Percentiles rank a stretch among this genome's conserved stretches.
Conservation (phyloP, 371 early-diverging fungal species). For the Mortierella sp. region DNA sequence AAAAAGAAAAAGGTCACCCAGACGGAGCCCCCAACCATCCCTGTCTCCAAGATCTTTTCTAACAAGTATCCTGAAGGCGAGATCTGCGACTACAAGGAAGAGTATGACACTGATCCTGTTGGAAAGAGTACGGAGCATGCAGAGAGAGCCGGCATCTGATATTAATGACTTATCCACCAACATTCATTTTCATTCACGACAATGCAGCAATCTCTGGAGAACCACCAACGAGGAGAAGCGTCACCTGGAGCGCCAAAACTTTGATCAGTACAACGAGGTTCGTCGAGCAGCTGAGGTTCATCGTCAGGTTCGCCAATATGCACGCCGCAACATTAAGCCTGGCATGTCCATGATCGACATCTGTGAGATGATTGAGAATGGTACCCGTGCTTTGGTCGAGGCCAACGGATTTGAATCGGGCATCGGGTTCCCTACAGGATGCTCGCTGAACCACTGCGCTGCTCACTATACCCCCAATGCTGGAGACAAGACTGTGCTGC, state of each 20-base stretch:
- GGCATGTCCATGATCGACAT: slow-evolving; percentile 98
- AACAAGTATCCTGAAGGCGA: slow-evolving; percentile 81
- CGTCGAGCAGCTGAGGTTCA: slow-evolving; percentile 95
- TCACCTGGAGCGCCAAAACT: slow-evolving; percentile 69
- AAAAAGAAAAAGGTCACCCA: slow-evolving; percentile 70
- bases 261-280: slow-evolving; percentile 82
- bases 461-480: slow-evolving; percentile 99
- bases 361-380: slow-evolving; percentile 95
- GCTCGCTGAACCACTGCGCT: slow-evolving; percentile 97
- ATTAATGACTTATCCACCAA: neutral
- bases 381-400: slow-evolving; percentile 91
- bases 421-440: slow-evolving; percentile 99
- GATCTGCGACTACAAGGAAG: slow-evolving; percentile 78
- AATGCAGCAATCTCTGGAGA: slow-evolving; percentile 74
- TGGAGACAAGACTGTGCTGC: slow-evolving; percentile 93
- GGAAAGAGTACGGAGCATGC: neutral
- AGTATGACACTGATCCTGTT: slow-evolving; percentile 56
- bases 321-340: slow-evolving; percentile 89
- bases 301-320: slow-evolving; percentile 88
- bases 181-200: neutral
- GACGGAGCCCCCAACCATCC: slow-evolving; percentile 81
- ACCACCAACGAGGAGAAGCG: slow-evolving; percentile 86
- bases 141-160: neutral
- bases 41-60: slow-evolving; percentile 81
- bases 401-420: slow-evolving; percentile 91